Evolutionary conservation across 169 alveolate species (phyloP).

Genomic region (Plasmodium cynomolgi): DNA sequence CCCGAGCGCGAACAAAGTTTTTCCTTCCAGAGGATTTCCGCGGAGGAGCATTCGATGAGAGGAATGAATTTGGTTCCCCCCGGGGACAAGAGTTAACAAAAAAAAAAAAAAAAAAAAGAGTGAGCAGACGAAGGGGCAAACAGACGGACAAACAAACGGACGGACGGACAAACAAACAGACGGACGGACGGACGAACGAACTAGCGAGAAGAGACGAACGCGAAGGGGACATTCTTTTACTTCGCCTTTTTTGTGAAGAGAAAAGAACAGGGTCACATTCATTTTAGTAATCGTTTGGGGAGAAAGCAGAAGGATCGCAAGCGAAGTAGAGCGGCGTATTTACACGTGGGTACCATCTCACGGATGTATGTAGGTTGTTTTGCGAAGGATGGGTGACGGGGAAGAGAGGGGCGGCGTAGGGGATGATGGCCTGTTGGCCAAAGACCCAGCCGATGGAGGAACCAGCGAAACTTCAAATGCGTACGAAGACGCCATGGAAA

Average conservation of each 20-base stretch:
- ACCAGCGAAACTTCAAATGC: constrained; percentile 2
- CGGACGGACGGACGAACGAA: background rate
- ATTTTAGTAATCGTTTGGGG: background rate
- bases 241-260: background rate
- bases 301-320: background rate
- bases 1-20: background rate
- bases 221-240: background rate
- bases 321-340: background rate
- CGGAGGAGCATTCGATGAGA: background rate
- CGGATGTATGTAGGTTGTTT: background rate
- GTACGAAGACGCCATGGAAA: background rate
- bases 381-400: background rate
- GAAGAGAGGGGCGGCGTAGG: background rate
- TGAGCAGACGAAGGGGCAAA: background rate
- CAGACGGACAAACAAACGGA: background rate
- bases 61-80: background rate
- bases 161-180: background rate
- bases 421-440: background rate
- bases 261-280: background rate
- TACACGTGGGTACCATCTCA: background rate
- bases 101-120: no score
- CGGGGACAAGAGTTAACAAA: background rate
- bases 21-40: background rate
- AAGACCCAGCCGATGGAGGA: background rate
- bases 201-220: background rate